Percentiles rank a stretch among this genome's conserved stretches.
These are phyloP conservation scores for Tricholoma sp. DNA, from an alignment of 768 basidiomycete genomes.

Conservation along the genomic window DNA sequence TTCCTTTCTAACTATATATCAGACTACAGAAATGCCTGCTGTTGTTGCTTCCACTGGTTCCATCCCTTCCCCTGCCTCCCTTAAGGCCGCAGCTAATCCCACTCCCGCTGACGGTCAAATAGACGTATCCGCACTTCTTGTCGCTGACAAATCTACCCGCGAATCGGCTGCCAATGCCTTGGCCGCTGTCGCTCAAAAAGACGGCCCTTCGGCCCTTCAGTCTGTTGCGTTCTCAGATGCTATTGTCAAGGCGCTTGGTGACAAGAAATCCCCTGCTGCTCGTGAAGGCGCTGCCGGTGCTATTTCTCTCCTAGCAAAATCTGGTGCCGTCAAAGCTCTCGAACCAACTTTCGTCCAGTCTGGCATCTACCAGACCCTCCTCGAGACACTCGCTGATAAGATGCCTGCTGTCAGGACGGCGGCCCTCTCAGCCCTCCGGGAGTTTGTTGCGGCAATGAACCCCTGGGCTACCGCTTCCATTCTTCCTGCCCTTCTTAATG, in stretches of 20 bases:
- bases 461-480: conserved; percentile 82
- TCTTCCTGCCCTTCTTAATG: conserved; percentile 84
- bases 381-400: conserved; percentile 95
- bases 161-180: conserved; percentile 65
- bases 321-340: conserved; percentile 73
- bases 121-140: conserved; percentile 74
- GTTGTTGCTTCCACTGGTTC: conserved; percentile 60
- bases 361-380: conserved; percentile 79
- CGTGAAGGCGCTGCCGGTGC: conserved; percentile 85
- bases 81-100: conserved; percentile 53
- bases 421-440: conserved; percentile 77
- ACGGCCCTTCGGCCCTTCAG: conserved; percentile 74
- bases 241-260: conserved; percentile 76
- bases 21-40: conserved; percentile 77
- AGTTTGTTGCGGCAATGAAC: conserved; percentile 74
- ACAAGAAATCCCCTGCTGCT: conserved; percentile 92
- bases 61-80: conserved; percentile 59
- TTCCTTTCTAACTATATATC: conserved; percentile 2
- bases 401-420: conserved; percentile 82
- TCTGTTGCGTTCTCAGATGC: conserved; percentile 68
- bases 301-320: conserved; percentile 58
- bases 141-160: conserved; percentile 79
- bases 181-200: conserved; percentile 74
- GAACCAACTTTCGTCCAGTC: conserved; percentile 87
- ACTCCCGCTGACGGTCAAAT: conserved; percentile 53